These are phyloP conservation scores for Chlorella vulgaris DNA, from an alignment of 139 green algal genomes.

Conservation along the genomic window DNA sequence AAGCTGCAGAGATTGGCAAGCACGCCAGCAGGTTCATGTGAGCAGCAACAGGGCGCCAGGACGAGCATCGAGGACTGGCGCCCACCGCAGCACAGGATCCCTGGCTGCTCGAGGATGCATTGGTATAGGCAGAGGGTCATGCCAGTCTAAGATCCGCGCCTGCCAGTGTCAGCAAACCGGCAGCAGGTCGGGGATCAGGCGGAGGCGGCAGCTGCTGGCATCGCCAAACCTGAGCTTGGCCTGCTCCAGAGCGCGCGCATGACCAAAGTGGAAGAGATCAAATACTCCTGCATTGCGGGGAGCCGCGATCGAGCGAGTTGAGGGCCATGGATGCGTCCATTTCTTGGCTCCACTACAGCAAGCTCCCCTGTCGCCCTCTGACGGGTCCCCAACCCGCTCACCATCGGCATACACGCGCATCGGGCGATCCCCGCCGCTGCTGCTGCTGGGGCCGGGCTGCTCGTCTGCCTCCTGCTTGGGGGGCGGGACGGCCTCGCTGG, in stretches of 20 bases:
- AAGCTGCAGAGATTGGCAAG: constrained; percentile 60
- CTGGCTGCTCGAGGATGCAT: too few relatives aligned
- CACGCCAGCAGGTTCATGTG: not conserved
- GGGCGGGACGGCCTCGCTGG: not conserved
- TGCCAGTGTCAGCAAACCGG: not conserved
- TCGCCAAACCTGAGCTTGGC: constrained; percentile 72
- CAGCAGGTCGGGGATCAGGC: not conserved
- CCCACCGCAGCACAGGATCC: too few relatives aligned
- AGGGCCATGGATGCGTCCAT: too few relatives aligned
- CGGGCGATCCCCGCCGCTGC: constrained; percentile 45
- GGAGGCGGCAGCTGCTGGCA: not conserved
- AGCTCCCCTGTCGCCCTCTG: too few relatives aligned
- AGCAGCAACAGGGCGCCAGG: not conserved
- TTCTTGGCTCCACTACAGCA: too few relatives aligned
- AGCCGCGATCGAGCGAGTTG: not conserved
- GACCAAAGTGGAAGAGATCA: constrained; percentile 92
- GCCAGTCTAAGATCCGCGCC: too few relatives aligned
- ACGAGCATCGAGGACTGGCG: too few relatives aligned
- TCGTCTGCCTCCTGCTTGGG: not conserved
- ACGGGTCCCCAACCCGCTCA: constrained; percentile 18
- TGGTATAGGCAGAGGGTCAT: too few relatives aligned
- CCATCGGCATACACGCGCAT: constrained; percentile 87
- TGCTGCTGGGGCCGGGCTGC: not conserved
- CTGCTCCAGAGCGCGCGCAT: constrained; percentile 89
- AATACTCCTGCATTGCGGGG: constrained; percentile 89